Base-by-base conservation (phyloP, 2,329 filamentous ascomycete genomes). In the Rutstroemia sydowiana region DNA sequence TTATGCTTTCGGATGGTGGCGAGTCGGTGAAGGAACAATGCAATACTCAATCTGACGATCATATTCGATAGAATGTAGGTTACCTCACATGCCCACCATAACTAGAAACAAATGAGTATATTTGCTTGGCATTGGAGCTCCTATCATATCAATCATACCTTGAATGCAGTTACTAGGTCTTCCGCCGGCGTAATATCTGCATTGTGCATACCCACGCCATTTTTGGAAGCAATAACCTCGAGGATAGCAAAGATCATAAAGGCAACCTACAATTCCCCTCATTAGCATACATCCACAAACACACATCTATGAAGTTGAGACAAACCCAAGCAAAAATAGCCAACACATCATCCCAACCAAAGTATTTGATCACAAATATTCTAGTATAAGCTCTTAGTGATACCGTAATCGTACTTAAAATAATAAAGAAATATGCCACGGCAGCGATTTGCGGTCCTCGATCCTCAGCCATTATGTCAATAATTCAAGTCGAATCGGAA, bases 1-100 rank as follows among this genome's bases (percentile, higher is more conserved):
- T 59, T 66, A 45, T 71, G 68, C 57, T 21, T 51, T 51, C 18
- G 51, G 48, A 54, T 58, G 47, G 51, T 65, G 56, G 58, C 65
- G 30, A 73, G 68, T 23, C 70, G 66, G n/a, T 71, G 52, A 14
- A 72, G 61, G 51, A 72, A 70, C 44, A 71, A 57, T 37, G 66
- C 66, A 23, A 72, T 67, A 45, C 67, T 69, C 45, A 69, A 62
- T 55, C 72, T 72, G 30, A 71, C 59, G 4, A 67, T 57, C 39
- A 70, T 66, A 30, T 68, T 69, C 5, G 69, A 66, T n/a, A 69
- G 48, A n/a, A 71, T 62, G 40, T 72, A 73, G 23, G 63, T 58
- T 7, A 68, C 56, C 48, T 72, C 70, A 16, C 66, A 70, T 5
- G 63, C 61, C 68, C 69, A 72, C 64, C 64, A 66, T 60, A 61